Conservation (phyloP, 106 monocot genomes). For the Dendrobium huoshanense region DNA sequence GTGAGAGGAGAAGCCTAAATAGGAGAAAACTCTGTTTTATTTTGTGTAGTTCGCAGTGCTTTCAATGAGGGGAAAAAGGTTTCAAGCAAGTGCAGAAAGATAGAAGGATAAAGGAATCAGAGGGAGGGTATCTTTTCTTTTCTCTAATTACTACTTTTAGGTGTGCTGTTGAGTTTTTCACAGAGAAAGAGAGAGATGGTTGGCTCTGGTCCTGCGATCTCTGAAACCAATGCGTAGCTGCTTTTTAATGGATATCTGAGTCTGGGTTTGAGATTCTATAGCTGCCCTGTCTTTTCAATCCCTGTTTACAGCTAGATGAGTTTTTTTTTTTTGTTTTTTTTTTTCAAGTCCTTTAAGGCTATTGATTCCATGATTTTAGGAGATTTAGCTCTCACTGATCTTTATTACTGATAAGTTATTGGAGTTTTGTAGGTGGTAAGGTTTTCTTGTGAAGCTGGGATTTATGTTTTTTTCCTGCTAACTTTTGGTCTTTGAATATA, state of each 20-base stretch:
- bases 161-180: background rate
- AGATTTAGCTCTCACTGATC: background rate
- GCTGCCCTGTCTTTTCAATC: conserved; percentile 2
- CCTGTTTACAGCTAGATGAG: background rate
- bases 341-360: background rate
- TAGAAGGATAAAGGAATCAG: background rate
- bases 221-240: conserved; percentile 39
- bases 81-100: conserved; percentile 30
- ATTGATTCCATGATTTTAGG: background rate
- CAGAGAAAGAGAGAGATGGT: background rate
- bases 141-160: too few relatives aligned
- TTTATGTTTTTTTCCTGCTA: background rate
- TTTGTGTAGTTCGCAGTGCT: background rate
- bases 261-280: background rate
- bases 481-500: background rate
- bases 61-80: conserved; percentile 3
- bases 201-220: background rate
- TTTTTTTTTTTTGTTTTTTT: background rate
- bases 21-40: background rate
- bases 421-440: background rate
- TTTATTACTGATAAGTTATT: background rate
- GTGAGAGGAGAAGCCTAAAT: background rate
- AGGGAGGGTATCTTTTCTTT: background rate
- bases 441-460: background rate
- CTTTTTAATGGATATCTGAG: conserved; percentile 2